phyloP scores from a whole-genome alignment of 345 rosid species.

The Cardamine resedifolia region DNA sequence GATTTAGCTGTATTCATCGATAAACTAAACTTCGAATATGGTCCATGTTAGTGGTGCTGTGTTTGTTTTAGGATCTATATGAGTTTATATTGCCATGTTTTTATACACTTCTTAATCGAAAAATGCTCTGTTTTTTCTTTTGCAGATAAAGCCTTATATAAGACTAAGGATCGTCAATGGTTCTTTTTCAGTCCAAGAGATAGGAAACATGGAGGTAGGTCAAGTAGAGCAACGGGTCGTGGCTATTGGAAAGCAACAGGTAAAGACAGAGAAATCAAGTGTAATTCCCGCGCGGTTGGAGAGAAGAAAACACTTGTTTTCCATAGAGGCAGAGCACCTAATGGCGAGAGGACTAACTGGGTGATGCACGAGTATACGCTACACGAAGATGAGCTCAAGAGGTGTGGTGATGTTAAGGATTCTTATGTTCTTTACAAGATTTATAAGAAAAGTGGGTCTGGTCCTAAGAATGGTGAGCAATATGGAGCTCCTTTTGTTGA shows the following conservation, averaged over 20 bases:
- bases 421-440: slow-evolving; percentile 78
- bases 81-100: not conserved
- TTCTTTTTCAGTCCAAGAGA: slow-evolving; percentile 85
- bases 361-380: slow-evolving; percentile 92
- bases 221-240: slow-evolving; percentile 67
- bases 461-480: slow-evolving; percentile 96
- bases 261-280: slow-evolving; percentile 60
- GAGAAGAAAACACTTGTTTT: slow-evolving; percentile 85
- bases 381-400: slow-evolving; percentile 72
- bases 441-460: slow-evolving; percentile 89
- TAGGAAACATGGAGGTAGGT: slow-evolving; percentile 79
- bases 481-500: slow-evolving; percentile 92
- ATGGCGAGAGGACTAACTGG: slow-evolving; percentile 86
- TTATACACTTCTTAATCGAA: not conserved
- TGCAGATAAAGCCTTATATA: slow-evolving; percentile 66
- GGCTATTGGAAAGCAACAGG: slow-evolving; percentile 98
- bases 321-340: slow-evolving; percentile 81
- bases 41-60: not conserved
- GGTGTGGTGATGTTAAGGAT: slow-evolving; percentile 63
- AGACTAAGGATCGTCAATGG: slow-evolving; percentile 91
- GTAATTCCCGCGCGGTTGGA: slow-evolving; percentile 62
- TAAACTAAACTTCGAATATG: not conserved
- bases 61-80: not conserved
- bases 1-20: no score
- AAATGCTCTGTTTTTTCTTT: slow-evolving; percentile 25